Evolutionary conservation across 352 stramenopile genomes (phyloP).

Genomic region (Globisporangium nagaii): DNA sequence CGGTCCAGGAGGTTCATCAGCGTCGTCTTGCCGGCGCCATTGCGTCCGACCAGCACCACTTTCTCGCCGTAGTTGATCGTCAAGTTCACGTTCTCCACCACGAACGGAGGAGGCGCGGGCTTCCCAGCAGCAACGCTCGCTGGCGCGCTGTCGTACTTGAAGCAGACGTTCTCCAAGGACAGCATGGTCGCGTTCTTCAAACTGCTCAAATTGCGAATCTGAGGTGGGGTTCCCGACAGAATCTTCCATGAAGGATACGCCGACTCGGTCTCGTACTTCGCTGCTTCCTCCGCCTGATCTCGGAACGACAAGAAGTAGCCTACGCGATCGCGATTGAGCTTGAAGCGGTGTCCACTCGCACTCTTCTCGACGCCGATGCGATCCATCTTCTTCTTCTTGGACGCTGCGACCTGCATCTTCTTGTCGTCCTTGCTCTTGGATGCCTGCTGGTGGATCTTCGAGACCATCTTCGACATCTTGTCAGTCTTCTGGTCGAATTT

Average conservation of each 20-base stretch:
- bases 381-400: constrained; percentile 71
- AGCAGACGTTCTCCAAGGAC: constrained; percentile 41
- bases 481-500: constrained; percentile 55
- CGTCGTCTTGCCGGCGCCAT: constrained; percentile 87
- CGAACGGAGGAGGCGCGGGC: constrained; percentile 20
- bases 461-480: constrained; percentile 46
- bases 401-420: constrained; percentile 52
- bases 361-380: constrained; percentile 44
- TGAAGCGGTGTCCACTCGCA: constrained; percentile 54
- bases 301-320: constrained; percentile 34
- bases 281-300: constrained; percentile 32
- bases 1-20: constrained; percentile 91
- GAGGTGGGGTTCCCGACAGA: constrained; percentile 30
- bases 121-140: background rate
- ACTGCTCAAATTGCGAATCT: constrained; percentile 50
- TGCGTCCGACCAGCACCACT: constrained; percentile 87
- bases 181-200: constrained; percentile 49
- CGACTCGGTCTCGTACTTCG: constrained; percentile 34
- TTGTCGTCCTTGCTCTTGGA: constrained; percentile 49
- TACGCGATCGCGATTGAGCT: constrained; percentile 40
- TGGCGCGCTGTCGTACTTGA: constrained; percentile 26
- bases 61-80: constrained; percentile 74
- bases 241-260: constrained; percentile 33
- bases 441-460: constrained; percentile 34
- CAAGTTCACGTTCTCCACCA: constrained; percentile 66